Evolutionary conservation across 306 rosid genomes (phyloP).

Genomic region (Vigna unguiculata): DNA sequence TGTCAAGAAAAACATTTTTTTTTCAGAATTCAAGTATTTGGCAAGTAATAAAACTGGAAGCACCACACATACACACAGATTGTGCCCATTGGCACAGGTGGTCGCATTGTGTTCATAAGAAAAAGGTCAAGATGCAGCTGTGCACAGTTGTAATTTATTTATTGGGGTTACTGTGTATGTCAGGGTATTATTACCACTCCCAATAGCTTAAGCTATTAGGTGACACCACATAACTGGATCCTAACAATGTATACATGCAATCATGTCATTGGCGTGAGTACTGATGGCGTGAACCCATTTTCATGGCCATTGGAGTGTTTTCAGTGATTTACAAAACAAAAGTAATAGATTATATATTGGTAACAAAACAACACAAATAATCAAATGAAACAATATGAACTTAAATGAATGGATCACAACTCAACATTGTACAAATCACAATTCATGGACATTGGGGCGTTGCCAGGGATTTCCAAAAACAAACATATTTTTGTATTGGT

Average conservation of each 20-base stretch:
- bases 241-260: background rate
- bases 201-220: background rate
- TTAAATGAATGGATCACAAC: background rate
- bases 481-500: too few relatives aligned
- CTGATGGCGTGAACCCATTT: background rate
- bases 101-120: conserved; percentile 7
- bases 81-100: conserved; percentile 24
- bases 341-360: background rate
- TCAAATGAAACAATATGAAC: conserved; percentile 10
- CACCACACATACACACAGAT: conserved; percentile 9
- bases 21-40: conserved; percentile 30
- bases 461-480: too few relatives aligned
- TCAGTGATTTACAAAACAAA: background rate
- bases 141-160: background rate
- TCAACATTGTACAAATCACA: conserved; percentile 12
- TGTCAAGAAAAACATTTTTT: conserved; percentile 71
- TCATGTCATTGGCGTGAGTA: conserved; percentile 21
- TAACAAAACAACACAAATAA: conserved; percentile 10
- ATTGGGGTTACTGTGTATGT: background rate
- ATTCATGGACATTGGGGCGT: too few relatives aligned
- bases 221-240: background rate
- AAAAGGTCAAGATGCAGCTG: background rate
- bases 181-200: conserved; percentile 12
- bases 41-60: conserved; percentile 39
- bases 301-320: conserved; percentile 13